These are phyloP conservation scores for Mycena capillaripes DNA, from an alignment of 768 basidiomycete genomes.

Conservation along the genomic window DNA sequence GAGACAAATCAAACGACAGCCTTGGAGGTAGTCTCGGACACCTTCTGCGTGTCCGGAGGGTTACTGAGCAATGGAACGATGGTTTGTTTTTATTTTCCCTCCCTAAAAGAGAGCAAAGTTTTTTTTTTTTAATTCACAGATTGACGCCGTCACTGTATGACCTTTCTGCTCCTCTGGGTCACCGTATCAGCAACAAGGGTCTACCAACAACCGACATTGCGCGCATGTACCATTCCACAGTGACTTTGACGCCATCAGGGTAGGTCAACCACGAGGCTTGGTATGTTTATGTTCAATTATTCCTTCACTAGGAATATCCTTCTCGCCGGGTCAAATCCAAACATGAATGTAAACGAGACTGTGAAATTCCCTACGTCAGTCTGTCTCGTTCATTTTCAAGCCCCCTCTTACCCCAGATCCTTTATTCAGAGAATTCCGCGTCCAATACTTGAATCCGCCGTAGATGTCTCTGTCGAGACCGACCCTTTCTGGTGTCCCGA, in stretches of 20 bases:
- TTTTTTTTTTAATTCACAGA: constrained; percentile 25
- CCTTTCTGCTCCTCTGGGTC: constrained; percentile 50
- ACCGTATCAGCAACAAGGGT: constrained; percentile 51
- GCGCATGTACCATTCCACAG: constrained; percentile 52
- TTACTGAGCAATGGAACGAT: constrained; percentile 71
- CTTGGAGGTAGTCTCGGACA: constrained; percentile 70
- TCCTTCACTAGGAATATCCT: neutral
- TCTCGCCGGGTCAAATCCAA: constrained; percentile 9
- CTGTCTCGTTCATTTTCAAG: neutral
- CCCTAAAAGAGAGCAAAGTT: too few relatives aligned
- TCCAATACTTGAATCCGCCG: constrained; percentile 49
- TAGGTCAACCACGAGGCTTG: constrained; percentile 12
- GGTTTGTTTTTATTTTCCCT: constrained; percentile 50
- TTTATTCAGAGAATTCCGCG: constrained; percentile 41
- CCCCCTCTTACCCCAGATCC: neutral
- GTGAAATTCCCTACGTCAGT: constrained; percentile 36
- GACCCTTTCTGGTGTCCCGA: constrained; percentile 42
- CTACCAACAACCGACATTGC: constrained; percentile 45
- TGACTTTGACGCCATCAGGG: constrained; percentile 48
- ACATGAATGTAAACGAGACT: constrained; percentile 39
- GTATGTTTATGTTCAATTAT: neutral
- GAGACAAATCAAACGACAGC: constrained; percentile 62
- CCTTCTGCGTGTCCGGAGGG: constrained; percentile 69
- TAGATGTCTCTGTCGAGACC: constrained; percentile 28
- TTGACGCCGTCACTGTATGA: constrained; percentile 57